Conservation (phyloP, 768 basidiomycete genomes). For the Lentinula raphanica region DNA sequence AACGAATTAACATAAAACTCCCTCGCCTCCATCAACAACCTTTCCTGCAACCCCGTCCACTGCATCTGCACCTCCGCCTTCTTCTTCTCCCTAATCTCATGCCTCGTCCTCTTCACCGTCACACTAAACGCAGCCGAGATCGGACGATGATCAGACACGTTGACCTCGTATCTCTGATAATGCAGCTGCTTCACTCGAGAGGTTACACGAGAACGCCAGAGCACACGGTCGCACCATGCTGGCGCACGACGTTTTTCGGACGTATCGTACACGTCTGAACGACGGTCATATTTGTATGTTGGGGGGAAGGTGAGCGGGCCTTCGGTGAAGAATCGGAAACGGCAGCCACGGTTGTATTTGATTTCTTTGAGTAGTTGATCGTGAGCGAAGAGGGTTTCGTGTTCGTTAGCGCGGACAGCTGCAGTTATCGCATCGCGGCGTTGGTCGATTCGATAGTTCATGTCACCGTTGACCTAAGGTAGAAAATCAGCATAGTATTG, state of each 20-base stretch:
- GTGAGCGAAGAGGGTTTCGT: conserved; percentile 57
- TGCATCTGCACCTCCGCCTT: conserved; percentile 48
- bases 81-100: conserved; percentile 50
- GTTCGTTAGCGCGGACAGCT: conserved; percentile 62
- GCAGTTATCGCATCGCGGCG: conserved; percentile 78
- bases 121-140: conserved; percentile 76
- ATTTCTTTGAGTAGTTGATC: conserved; percentile 92
- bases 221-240: conserved; percentile 94
- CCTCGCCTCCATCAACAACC: conserved; percentile 32
- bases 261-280: conserved; percentile 74
- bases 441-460: conserved; percentile 97
- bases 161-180: conserved; percentile 80
- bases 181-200: conserved; percentile 58
- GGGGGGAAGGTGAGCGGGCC: conserved; percentile 79
- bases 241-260: conserved; percentile 86
- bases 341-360: conserved; percentile 80
- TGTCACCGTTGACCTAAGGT: conserved; percentile 77
- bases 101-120: conserved; percentile 66
- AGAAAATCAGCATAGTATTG: background rate
- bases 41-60: conserved; percentile 48
- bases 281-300: conserved; percentile 92
- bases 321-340: conserved; percentile 79
- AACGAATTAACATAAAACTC: conserved; percentile 32
- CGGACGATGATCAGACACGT: conserved; percentile 88
- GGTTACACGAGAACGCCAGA: conserved; percentile 63